Evolutionary conservation across 495 filamentous ascomycete genomes (phyloP).

Genomic region (Penicillium subrubescens): DNA sequence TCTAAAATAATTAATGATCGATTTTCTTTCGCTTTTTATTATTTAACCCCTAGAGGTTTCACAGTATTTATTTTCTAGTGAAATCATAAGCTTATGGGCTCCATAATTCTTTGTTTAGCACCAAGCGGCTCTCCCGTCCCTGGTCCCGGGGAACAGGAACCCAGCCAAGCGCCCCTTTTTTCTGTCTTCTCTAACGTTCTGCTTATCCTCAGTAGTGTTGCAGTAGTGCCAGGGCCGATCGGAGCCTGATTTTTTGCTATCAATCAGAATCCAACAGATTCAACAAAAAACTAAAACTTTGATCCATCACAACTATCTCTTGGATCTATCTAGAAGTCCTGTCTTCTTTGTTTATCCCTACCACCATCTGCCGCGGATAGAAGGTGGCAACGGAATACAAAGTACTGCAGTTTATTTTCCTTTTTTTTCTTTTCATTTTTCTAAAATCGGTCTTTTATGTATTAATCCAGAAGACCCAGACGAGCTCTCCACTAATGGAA

Average conservation of each 20-base stretch:
- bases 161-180: slow-evolving; percentile 21
- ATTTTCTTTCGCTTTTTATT: background rate
- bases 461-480: slow-evolving; percentile 1
- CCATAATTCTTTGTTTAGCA: slow-evolving; percentile 29
- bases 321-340: slow-evolving; percentile 15
- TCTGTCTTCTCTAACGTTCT: slow-evolving; percentile 26
- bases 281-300: slow-evolving; percentile 4
- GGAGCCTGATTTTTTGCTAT: slow-evolving; percentile 15
- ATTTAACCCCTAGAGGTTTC: background rate
- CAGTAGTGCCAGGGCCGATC: slow-evolving; percentile 19
- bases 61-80: background rate
- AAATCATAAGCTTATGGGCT: slow-evolving; percentile 16
- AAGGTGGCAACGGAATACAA: background rate
- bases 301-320: slow-evolving; percentile 26
- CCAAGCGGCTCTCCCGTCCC: slow-evolving; percentile 43
- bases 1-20: too few species aligned
- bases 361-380: background rate
- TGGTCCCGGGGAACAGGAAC: slow-evolving; percentile 37
- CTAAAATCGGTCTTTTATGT: slow-evolving; percentile 4
- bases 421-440: background rate
- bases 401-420: slow-evolving; percentile 4
- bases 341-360: background rate
- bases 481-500: slow-evolving; percentile 27
- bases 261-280: slow-evolving; percentile 8
- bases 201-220: slow-evolving; percentile 22